phyloP scores from a whole-genome alignment of 73 alveolate genomes.

The Paramecium sexaurelia region DNA sequence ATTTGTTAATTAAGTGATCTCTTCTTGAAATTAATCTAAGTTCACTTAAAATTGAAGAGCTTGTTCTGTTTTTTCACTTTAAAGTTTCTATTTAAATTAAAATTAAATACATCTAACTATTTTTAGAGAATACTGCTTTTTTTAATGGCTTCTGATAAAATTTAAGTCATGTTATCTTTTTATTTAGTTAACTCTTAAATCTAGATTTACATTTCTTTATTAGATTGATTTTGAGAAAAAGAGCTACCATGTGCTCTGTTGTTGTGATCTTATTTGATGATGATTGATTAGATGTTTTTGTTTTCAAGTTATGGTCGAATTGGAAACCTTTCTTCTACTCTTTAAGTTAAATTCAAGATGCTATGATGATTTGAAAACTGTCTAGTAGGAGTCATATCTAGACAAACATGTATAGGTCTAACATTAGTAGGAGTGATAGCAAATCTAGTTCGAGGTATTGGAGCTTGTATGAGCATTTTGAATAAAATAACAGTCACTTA shows the following conservation, averaged over 20 bases:
- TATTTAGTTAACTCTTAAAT: neutral
- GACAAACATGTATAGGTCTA: neutral
- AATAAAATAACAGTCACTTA: constrained; percentile 27
- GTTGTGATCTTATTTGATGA: neutral
- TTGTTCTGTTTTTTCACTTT: neutral
- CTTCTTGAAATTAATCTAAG: neutral
- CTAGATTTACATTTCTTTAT: neutral
- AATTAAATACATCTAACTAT: neutral
- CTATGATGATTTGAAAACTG: neutral
- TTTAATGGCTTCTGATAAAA: neutral
- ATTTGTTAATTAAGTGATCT: neutral
- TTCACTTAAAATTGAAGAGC: neutral
- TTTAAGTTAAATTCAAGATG: neutral
- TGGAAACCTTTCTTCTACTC: neutral
- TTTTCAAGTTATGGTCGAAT: neutral
- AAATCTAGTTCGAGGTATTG: constrained; percentile 7
- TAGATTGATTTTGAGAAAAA: neutral
- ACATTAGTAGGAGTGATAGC: constrained; percentile 39
- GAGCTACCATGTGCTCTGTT: neutral
- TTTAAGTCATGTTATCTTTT: neutral
- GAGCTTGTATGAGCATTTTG: neutral
- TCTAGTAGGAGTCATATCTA: neutral
- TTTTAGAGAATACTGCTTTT: neutral
- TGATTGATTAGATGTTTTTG: neutral
- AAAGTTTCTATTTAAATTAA: neutral